These are phyloP conservation scores for Linum lewisii DNA, from an alignment of 345 rosid genomes.

Conservation along the genomic window DNA sequence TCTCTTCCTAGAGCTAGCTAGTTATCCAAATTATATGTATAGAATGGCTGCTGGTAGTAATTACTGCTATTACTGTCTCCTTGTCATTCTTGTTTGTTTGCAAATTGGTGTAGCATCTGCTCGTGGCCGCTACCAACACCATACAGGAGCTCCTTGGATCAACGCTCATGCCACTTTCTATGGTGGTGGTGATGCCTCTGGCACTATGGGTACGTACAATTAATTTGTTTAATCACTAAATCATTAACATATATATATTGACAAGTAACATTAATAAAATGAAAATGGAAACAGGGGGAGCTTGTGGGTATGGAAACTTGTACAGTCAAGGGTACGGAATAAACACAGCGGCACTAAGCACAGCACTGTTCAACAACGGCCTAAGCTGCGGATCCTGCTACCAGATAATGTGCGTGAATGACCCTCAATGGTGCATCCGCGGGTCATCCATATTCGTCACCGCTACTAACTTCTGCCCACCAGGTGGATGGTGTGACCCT, in stretches of 20 bases:
- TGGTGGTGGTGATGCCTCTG: slow-evolving; percentile 3
- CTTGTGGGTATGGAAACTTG: slow-evolving; percentile 9
- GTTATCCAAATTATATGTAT: neutral
- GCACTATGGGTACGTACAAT: neutral
- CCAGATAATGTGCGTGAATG: slow-evolving; percentile 5
- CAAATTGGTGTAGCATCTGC: slow-evolving; percentile 27
- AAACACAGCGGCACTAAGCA: slow-evolving; percentile 8
- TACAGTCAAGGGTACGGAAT: slow-evolving; percentile 7
- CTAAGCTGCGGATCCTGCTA: slow-evolving; percentile 8
- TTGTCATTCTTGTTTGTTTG: slow-evolving; percentile 5
- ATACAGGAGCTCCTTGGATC: slow-evolving; percentile 23
- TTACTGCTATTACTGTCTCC: neutral
- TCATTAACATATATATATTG: too few relatives aligned
- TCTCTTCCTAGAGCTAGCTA: neutral
- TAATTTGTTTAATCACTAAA: too few relatives aligned
- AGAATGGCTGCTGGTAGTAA: too few relatives aligned
- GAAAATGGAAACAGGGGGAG: neutral
- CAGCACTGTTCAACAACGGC: slow-evolving; percentile 5
- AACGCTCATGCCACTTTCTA: slow-evolving; percentile 6
- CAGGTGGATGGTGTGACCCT: slow-evolving; percentile 9
- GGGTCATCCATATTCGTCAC: slow-evolving; percentile 7
- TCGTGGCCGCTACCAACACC: slow-evolving; percentile 18
- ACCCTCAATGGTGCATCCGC: slow-evolving; percentile 8
- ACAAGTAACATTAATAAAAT: too few relatives aligned
- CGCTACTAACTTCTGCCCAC: slow-evolving; percentile 12